Base-by-base conservation (phyloP, 2,329 filamentous ascomycete genomes). In the Hypoxylon sp. region DNA sequence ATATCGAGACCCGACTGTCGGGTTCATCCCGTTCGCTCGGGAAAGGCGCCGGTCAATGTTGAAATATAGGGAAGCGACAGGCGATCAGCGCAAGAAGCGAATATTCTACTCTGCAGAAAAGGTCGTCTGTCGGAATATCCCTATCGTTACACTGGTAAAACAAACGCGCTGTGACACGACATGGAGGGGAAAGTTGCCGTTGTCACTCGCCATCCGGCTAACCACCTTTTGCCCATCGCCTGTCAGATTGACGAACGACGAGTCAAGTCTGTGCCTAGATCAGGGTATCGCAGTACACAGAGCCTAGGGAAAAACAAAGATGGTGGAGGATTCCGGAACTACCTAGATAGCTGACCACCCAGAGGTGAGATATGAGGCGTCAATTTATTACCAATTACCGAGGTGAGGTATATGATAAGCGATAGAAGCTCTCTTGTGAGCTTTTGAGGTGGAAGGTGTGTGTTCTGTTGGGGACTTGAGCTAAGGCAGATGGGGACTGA, bases 101-200 rank as follows among this genome's bases (percentile, higher is more conserved):
- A 41, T 29, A 45, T 12, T 23, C 37, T 53, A n/a, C n/a, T 27
- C 39, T 51, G 11, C 23, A 56, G 21, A 58, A 14, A n/a, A 56
- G 50, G 58, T 47, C 34, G 50, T 48, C 37, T 47, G 53, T 25
- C 39, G 47, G 39, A 54, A 48, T 60, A 51, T 50, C 16, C 43
- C 37, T 41, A 54, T 48, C 25, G 48, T 58, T 55, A 41, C 60
- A 63, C 32, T 5, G 47, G 54, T 65, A 39, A 34, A 50, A 69
- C 63, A 55, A 61, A 66, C 51, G 50, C 47, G 45, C 29, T n/a
- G 59, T 70, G 60, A 48, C 66, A 70, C 68, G 23, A 45, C 65
- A 65, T 47, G 3, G 25, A 47, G 51, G 50, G 34, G 39, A 29
- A 21, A 23, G 48, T 48, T 67, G 47, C 57, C 58, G 63, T 66